Percentiles rank a stretch among this genome's conserved stretches.
Evolutionary conservation across 352 stramenopile genomes (phyloP).

Genomic region (Peronospora tabacina): DNA sequence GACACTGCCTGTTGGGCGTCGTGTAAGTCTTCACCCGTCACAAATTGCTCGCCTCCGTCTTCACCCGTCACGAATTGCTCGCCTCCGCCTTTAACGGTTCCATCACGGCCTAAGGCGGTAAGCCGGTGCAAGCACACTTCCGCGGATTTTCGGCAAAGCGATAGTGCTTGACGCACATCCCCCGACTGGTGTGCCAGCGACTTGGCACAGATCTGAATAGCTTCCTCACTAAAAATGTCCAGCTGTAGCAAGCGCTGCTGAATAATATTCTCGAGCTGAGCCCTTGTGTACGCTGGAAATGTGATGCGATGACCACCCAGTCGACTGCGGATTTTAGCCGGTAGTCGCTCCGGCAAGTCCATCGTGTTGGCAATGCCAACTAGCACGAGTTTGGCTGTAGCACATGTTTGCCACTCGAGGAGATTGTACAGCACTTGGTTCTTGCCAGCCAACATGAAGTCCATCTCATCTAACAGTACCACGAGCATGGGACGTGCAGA

Average conservation of each 20-base stretch:
- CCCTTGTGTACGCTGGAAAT: constrained; percentile 56
- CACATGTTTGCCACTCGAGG: constrained; percentile 57
- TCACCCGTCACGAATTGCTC: constrained; percentile 39
- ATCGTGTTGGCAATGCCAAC: constrained; percentile 78
- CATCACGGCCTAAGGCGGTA: background rate
- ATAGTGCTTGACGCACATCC: constrained; percentile 57
- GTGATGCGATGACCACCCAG: constrained; percentile 58
- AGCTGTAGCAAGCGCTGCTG: constrained; percentile 48
- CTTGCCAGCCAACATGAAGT: constrained; percentile 68
- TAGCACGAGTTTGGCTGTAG: constrained; percentile 55
- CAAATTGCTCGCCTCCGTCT: constrained; percentile 27
- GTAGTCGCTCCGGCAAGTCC: constrained; percentile 63
- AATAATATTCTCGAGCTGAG: constrained; percentile 60
- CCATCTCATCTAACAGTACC: constrained; percentile 68
- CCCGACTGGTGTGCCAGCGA: constrained; percentile 57
- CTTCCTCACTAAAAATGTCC: constrained; percentile 50
- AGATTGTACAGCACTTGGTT: constrained; percentile 76
- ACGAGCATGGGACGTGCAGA: constrained; percentile 42
- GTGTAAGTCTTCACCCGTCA: constrained; percentile 54
- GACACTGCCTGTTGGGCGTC: constrained; percentile 42
- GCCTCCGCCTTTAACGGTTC: background rate
- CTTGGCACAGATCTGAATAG: constrained; percentile 61
- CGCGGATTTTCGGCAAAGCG: constrained; percentile 54
- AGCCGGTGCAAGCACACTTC: constrained; percentile 50
- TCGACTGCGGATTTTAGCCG: constrained; percentile 61